Base-by-base conservation (phyloP, 768 basidiomycete species). In the Leucosporidium yakuticum region DNA sequence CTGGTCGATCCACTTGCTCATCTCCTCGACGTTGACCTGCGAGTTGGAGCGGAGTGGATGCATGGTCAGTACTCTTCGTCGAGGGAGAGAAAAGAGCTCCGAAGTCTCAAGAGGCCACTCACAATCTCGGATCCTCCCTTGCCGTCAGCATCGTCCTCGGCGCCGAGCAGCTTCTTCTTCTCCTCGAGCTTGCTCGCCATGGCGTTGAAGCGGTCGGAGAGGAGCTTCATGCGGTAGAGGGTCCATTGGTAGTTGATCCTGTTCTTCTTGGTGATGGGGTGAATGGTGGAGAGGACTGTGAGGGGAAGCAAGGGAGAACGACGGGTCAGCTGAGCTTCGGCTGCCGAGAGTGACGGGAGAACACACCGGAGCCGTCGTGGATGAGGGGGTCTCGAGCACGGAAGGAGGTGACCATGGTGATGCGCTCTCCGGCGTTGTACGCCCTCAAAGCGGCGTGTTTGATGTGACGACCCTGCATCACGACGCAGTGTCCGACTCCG, bases 361-460 rank as follows among this genome's bases (percentile, higher is more conserved):
- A 39, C 51, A 23, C 6, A 62, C 62, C 36, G 19, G 65, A 67
- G 11, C 34, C 65, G 23, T 70, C 69, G 49, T 44, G 32, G 27
- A 70, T 7, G 31, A 60, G 36, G 1, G 69, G 63, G 36, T 70
- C 63, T 12, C 54, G 51, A 4, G 69, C 65, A 29, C 69, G 69
- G 64, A 59, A 70, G 6, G 57, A 60, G 27, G 69, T 67, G 23
- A 70, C 65, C 69, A 66, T 47, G 4, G 69, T 54, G 34, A 51
- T 51, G 19, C 62, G 36, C 49, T 70, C 69, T 27, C 25, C n/a
- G 6, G 53, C 23, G 62, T 64, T 64, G 63, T 58, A 67, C 1
- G 69, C 65, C 20, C 60, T 59, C 15, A 62, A 55, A 0, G 69
- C 69, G 31, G 63, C 59, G 53, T 70, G 69, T 25, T 61, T 53